phyloP scores from a whole-genome alignment of 345 rosid species.

The Eucalyptus tenuipes region DNA sequence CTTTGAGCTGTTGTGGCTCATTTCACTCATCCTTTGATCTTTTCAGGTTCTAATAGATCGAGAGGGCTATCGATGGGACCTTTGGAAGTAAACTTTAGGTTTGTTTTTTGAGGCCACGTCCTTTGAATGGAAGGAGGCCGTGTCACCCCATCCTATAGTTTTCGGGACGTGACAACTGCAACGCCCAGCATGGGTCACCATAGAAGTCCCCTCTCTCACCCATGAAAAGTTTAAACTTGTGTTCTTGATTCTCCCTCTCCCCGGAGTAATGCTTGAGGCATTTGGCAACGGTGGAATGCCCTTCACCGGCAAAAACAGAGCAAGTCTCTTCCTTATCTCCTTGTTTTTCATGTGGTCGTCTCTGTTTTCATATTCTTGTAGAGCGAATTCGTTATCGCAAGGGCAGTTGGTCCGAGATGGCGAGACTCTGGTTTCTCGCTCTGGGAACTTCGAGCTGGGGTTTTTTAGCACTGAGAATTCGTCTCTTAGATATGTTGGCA shows the following conservation, averaged over 20 bases:
- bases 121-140: too few species aligned
- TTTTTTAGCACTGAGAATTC: slow-evolving; percentile 46
- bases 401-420: slow-evolving; percentile 33
- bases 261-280: not conserved
- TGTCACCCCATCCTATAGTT: accelerated
- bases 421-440: slow-evolving; percentile 17
- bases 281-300: not conserved
- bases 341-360: slow-evolving; percentile 5
- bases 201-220: not conserved
- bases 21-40: accelerated
- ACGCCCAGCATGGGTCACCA: not conserved
- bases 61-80: too few species aligned
- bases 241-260: not conserved
- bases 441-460: slow-evolving; percentile 33
- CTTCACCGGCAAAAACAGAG: not conserved
- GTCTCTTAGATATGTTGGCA: slow-evolving; percentile 38
- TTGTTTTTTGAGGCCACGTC: accelerated
- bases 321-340: not conserved
- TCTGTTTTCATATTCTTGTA: slow-evolving; percentile 6
- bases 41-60: too few species aligned
- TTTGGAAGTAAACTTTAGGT: too few species aligned
- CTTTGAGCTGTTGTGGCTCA: accelerated
- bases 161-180: not conserved
- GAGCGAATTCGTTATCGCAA: slow-evolving; percentile 13
- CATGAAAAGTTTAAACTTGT: not conserved